phyloP scores from a whole-genome alignment of 495 filamentous ascomycete species.

The Arthonia radiata region DNA sequence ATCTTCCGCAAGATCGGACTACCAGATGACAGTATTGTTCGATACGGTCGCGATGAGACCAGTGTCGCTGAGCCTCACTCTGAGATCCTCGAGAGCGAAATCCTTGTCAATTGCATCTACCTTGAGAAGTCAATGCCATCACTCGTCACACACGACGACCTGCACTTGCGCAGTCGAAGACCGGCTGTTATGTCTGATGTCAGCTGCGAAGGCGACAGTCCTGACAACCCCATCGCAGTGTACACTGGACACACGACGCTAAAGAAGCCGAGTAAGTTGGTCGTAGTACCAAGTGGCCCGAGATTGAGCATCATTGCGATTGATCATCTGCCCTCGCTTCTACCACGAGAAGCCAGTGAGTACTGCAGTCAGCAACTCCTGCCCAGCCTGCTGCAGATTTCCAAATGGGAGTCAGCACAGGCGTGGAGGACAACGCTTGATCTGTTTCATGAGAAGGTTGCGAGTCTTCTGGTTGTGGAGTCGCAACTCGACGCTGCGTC shows the following conservation, averaged over 20 bases:
- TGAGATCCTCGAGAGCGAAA: conserved; percentile 1
- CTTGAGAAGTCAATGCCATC: conserved; percentile 1
- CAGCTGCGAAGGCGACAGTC: conserved; percentile 1
- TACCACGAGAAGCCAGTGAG: conserved; percentile 1
- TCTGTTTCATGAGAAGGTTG: no score
- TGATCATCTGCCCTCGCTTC: background rate
- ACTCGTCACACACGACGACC: conserved; percentile 1
- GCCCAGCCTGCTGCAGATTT: no score
- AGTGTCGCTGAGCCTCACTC: background rate
- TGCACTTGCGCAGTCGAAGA: conserved; percentile 1
- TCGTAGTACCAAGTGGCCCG: background rate
- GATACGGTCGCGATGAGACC: conserved; percentile 3
- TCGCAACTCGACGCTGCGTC: no score
- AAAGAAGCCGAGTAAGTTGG: background rate
- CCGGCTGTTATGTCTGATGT: background rate
- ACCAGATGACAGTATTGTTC: conserved; percentile 1
- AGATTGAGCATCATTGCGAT: background rate
- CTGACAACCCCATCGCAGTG: background rate
- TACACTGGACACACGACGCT: background rate
- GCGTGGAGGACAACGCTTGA: no score
- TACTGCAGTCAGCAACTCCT: no score
- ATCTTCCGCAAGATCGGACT: conserved; percentile 1
- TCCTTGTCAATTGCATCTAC: conserved; percentile 3
- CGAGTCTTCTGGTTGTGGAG: no score
- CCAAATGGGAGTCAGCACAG: no score